Conservation (phyloP, 441 rosid genomes). For the Erodium texanum region DNA sequence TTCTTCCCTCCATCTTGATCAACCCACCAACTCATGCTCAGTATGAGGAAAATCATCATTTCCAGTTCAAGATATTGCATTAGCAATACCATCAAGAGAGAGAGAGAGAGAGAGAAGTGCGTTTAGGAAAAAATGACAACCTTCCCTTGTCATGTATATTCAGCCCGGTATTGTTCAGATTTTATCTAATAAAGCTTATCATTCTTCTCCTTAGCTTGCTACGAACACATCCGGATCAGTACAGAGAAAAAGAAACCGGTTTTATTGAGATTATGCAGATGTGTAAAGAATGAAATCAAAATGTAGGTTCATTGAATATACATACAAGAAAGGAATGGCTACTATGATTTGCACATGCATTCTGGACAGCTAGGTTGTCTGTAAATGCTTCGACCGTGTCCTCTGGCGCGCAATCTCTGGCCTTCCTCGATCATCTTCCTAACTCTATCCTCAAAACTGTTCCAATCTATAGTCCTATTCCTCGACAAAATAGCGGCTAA, state of each 20-base stretch:
- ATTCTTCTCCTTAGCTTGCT: conserved; percentile 5
- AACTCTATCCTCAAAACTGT: conserved; percentile 48
- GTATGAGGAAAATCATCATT: conserved; percentile 43
- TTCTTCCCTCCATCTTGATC: conserved; percentile 92
- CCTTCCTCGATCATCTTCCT: conserved; percentile 76
- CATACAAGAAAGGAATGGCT: too few species aligned
- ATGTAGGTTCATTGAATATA: conserved; percentile 11
- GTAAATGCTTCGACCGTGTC: conserved; percentile 71
- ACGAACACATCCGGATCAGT: background rate
- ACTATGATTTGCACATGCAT: conserved; percentile 58
- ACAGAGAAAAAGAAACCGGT: background rate
- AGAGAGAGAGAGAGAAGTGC: background rate
- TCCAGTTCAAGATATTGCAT: conserved; percentile 16
- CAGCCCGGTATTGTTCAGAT: conserved; percentile 20
- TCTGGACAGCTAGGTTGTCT: conserved; percentile 79
- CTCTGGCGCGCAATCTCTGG: conserved; percentile 43
- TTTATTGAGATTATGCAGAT: background rate
- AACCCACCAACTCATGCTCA: background rate
- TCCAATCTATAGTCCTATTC: conserved; percentile 55
- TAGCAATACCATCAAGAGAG: background rate
- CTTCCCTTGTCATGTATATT: conserved; percentile 20
- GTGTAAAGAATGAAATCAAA: conserved; percentile 9
- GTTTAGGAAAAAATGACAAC: conserved; percentile 16
- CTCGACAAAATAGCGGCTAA: conserved; percentile 64
- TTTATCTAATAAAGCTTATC: conserved; percentile 20